phyloP scores from a whole-genome alignment of 108 stramenopile genomes.

The Nitzschia inconspicua region DNA sequence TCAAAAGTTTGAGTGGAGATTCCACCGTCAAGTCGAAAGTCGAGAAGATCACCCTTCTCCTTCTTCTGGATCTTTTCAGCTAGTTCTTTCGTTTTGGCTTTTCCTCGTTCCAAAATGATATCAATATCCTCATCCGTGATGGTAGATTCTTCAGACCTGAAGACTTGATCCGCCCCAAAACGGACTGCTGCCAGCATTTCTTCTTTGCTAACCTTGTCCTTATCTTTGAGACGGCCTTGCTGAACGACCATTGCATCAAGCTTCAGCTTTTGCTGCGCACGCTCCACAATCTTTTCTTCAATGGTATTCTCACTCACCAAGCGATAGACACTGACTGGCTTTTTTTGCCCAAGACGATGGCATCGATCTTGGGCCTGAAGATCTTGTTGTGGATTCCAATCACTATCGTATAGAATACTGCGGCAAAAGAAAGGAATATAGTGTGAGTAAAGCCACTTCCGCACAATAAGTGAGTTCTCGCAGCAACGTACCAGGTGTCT shows the following conservation, averaged over 20 bases:
- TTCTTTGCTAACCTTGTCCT: constrained; percentile 84
- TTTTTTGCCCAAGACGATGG: constrained; percentile 97
- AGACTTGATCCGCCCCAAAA: constrained; percentile 96
- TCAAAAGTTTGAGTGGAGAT: constrained; percentile 87
- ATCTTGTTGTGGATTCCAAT: constrained; percentile 99
- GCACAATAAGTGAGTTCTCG: too few species aligned
- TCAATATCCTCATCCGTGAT: constrained; percentile 98
- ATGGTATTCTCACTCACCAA: constrained; percentile 98
- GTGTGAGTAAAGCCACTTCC: too few species aligned
- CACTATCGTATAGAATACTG: constrained; percentile 91
- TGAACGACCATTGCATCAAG: constrained; percentile 99
- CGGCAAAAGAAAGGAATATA: too few species aligned
- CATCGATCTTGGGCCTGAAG: constrained; percentile 98
- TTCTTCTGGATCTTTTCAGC: constrained; percentile 87
- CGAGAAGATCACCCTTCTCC: constrained; percentile 92
- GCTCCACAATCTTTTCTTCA: constrained; percentile 99
- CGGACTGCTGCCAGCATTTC: constrained; percentile 92
- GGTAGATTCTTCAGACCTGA: constrained; percentile 83
- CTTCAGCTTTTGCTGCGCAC: constrained; percentile 99
- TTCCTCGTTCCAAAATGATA: constrained; percentile 89
- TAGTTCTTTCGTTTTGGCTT: constrained; percentile 89
- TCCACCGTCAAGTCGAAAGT: constrained; percentile 92
- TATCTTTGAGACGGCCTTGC: constrained; percentile 89
- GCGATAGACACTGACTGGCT: constrained; percentile 94
- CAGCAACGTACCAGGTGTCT: too few species aligned